A percentile compares a stretch with the other conserved stretches of the same genome.
Evolutionary conservation across 2,329 filamentous ascomycete species (phyloP).

Genomic region (Polychaeton citri): DNA sequence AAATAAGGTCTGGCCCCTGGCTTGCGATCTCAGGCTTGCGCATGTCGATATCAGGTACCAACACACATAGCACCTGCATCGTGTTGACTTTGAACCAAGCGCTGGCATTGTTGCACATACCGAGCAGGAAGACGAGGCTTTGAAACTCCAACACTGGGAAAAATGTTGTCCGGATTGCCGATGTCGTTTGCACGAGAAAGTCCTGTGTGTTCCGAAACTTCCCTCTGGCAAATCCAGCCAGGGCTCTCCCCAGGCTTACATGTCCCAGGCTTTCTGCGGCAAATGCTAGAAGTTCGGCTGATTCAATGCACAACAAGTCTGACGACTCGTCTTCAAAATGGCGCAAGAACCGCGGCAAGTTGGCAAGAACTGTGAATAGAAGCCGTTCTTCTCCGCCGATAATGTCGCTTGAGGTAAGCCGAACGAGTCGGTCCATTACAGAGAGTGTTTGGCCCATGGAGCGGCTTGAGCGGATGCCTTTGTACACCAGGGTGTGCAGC

Average conservation of each 20-base stretch:
- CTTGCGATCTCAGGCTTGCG: constrained; percentile 75
- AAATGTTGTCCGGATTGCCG: constrained; percentile 62
- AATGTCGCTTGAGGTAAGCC: constrained; percentile 64
- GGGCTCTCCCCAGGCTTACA: constrained; percentile 50
- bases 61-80: constrained; percentile 73
- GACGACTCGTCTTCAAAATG: constrained; percentile 55
- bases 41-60: constrained; percentile 89
- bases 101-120: constrained; percentile 75
- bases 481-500: constrained; percentile 73
- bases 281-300: constrained; percentile 55
- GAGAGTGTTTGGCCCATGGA: constrained; percentile 68
- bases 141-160: constrained; percentile 73
- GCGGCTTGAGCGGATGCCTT: constrained; percentile 75
- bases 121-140: constrained; percentile 79
- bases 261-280: constrained; percentile 63
- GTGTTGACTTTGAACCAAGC: constrained; percentile 87
- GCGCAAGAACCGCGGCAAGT: constrained; percentile 72
- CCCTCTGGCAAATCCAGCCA: constrained; percentile 56
- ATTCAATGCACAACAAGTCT: constrained; percentile 43
- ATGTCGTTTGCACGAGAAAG: constrained; percentile 61
- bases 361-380: constrained; percentile 79
- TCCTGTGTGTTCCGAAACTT: constrained; percentile 57
- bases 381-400: constrained; percentile 73
- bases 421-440: constrained; percentile 65
- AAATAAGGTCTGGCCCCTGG: constrained; percentile 89